Evolutionary conservation across 1,284 basidiomycete species (phyloP).

Genomic region (Afroboletus lepidellus): DNA sequence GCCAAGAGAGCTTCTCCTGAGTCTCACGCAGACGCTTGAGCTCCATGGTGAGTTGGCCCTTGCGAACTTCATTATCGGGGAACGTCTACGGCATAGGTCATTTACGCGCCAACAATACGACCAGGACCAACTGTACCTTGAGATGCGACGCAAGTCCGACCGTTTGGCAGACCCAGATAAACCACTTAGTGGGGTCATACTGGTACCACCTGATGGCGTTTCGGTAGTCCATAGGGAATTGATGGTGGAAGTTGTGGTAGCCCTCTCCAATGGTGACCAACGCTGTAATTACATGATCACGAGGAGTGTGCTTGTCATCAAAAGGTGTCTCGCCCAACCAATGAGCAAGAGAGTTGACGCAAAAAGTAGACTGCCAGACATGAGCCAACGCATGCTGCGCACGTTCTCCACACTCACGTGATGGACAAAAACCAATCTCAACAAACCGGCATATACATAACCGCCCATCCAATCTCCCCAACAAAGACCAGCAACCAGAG

Average conservation of each 20-base stretch:
- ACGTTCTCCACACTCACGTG: constrained; percentile 56
- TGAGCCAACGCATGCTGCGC: constrained; percentile 8
- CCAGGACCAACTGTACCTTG: constrained; percentile 48
- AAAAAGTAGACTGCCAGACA: constrained; percentile 77
- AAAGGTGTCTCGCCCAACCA: constrained; percentile 92
- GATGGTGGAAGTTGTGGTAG: constrained; percentile 96
- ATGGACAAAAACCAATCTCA: constrained; percentile 84
- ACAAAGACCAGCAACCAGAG: constrained; percentile 69
- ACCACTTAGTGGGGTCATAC: constrained; percentile 91
- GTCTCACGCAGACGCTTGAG: constrained; percentile 77
- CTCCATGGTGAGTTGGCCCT: constrained; percentile 92
- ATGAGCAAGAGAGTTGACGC: constrained; percentile 93
- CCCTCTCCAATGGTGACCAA: constrained; percentile 89
- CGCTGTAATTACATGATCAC: constrained; percentile 86
- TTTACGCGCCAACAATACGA: neutral
- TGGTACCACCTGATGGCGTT: constrained; percentile 94
- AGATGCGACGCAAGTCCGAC: constrained; percentile 83
- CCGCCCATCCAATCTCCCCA: constrained; percentile 89
- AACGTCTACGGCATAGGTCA: constrained; percentile 50
- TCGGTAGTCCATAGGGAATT: constrained; percentile 93
- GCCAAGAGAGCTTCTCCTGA: constrained; percentile 76
- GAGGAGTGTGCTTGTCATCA: constrained; percentile 94
- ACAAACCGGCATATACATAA: constrained; percentile 82
- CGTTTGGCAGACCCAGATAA: constrained; percentile 67
- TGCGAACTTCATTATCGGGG: constrained; percentile 91